Evolutionary conservation across 192 early-diverging fungal genomes (phyloP), one percentile per base, ranked within the genome.

Genomic region (Podila verticillata): DNA sequence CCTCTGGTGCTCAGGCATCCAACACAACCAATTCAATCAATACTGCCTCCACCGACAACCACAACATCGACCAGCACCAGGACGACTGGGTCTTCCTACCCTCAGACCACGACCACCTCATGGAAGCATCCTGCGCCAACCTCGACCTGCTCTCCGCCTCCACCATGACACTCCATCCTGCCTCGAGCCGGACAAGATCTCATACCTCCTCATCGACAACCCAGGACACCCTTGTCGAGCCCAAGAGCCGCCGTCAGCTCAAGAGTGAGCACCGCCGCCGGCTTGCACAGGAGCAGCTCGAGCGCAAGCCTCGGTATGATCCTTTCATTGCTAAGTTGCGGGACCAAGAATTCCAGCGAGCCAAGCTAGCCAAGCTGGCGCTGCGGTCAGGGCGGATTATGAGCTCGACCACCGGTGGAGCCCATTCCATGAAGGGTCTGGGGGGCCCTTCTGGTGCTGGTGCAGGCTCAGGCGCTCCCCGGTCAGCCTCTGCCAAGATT

Each of bases 41-140:
- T 54, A 24, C 36, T 44, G 48, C 19, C 19, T 13, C 48, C 22
- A 31, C 29, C 32, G 7, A 12, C 29, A 20, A 31, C 35, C 24
- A 22, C 34, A 28, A 5, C 29, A 5, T 22, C 8, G 62, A 70
- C 4, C 32, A 51, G 26, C 32, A 34, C 20, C 75, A 66, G 32
- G 75, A 79, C 17, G 75, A 79, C 51, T 79, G 75, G 75, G 75
- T 79, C 31, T 44, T 79, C 49, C 34, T 79, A 8, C 75, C 75
- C 17, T 66, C 69, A 28, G 69, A 79, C 65, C 65, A 79, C 31
- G 54, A 54, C 8, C 60, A 71, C 48, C 49, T 79, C 9, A 79
- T 79, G 75, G 49, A 59, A 24, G 34, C 69, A 20, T 79, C 75
- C 5, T 35, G 70, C 54, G 66, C 75, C 26, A 64, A 79, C 69